Evolutionary conservation across 495 filamentous ascomycete genomes (phyloP).

Genomic region (Diplogelasinospora grovesii): DNA sequence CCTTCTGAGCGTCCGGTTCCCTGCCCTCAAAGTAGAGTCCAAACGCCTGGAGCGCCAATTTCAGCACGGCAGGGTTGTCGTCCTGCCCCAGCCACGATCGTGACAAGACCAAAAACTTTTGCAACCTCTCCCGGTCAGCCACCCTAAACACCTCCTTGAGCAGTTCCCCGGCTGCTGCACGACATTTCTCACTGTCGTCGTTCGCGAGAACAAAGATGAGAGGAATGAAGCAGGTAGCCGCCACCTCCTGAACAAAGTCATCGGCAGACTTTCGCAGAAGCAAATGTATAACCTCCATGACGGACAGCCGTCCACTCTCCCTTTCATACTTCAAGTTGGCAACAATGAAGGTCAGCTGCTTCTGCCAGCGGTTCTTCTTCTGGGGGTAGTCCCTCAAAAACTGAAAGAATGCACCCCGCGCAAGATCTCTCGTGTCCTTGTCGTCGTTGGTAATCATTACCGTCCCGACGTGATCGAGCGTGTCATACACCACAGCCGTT

Average conservation of each 20-base stretch:
- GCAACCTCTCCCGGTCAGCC: conserved; percentile 64
- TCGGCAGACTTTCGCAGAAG: conserved; percentile 74
- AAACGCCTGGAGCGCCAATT: conserved; percentile 72
- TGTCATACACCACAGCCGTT: conserved; percentile 83
- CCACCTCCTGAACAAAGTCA: conserved; percentile 72
- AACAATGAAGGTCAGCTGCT: conserved; percentile 82
- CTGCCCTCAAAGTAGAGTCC: conserved; percentile 72
- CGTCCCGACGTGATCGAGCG: conserved; percentile 76
- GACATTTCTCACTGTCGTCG: conserved; percentile 80
- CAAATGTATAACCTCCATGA: conserved; percentile 83
- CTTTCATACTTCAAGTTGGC: conserved; percentile 87
- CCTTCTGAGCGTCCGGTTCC: conserved; percentile 43
- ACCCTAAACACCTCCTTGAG: conserved; percentile 73
- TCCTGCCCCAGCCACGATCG: conserved; percentile 71
- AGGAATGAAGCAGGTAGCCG: conserved; percentile 76
- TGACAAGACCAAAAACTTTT: conserved; percentile 60
- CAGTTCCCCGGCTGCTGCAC: conserved; percentile 71
- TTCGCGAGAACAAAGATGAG: conserved; percentile 79
- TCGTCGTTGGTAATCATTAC: conserved; percentile 97
- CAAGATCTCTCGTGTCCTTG: conserved; percentile 73
- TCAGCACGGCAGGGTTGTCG: conserved; percentile 60
- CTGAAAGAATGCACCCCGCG: conserved; percentile 83
- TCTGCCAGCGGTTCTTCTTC: conserved; percentile 74
- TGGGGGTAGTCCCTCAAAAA: conserved; percentile 95
- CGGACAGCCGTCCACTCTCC: conserved; percentile 77